phyloP scores from a whole-genome alignment of 2,329 filamentous ascomycete species.

The Cryphonectria carpinicola region DNA sequence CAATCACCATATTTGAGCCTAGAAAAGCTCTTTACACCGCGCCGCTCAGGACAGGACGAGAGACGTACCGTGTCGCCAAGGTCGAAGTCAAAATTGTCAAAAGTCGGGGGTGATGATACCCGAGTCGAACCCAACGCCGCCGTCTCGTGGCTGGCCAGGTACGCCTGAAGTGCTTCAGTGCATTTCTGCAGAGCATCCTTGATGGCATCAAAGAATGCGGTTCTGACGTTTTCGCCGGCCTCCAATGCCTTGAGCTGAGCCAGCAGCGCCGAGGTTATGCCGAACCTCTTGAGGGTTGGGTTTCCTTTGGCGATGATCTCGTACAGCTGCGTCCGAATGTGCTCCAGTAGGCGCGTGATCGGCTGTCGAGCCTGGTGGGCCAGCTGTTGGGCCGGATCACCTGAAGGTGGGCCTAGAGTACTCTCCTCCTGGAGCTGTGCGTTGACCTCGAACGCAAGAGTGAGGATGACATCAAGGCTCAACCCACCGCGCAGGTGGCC shows the following conservation, averaged over 20 bases:
- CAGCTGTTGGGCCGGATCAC: slow-evolving; percentile 18
- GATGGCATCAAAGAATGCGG: slow-evolving; percentile 4
- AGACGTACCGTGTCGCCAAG: slow-evolving; percentile 5
- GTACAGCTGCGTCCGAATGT: slow-evolving; percentile 20
- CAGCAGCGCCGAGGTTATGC: slow-evolving; percentile 1
- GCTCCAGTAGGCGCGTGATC: slow-evolving; percentile 9
- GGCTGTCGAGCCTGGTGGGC: slow-evolving; percentile 14
- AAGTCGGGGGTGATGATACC: background rate
- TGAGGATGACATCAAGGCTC: slow-evolving; percentile 19
- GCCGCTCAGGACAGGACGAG: background rate
- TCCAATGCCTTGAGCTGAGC: slow-evolving; percentile 18
- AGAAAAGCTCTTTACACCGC: background rate
- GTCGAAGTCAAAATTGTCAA: slow-evolving; percentile 10
- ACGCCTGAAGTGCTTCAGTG: background rate
- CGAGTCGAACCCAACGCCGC: background rate
- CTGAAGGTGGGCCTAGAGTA: background rate
- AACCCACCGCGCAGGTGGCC: slow-evolving; percentile 16
- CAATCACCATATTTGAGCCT: background rate
- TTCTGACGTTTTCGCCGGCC: slow-evolving; percentile 2
- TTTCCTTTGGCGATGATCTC: slow-evolving; percentile 18
- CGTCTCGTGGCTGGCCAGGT: background rate
- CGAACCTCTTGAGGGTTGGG: slow-evolving; percentile 17
- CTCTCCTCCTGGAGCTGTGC: slow-evolving; percentile 16
- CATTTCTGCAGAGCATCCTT: slow-evolving; percentile 14
- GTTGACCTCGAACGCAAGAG: slow-evolving; percentile 16